Evolutionary conservation across 2,329 filamentous ascomycete species (phyloP).

Genomic region (Fonsecaea nubica): DNA sequence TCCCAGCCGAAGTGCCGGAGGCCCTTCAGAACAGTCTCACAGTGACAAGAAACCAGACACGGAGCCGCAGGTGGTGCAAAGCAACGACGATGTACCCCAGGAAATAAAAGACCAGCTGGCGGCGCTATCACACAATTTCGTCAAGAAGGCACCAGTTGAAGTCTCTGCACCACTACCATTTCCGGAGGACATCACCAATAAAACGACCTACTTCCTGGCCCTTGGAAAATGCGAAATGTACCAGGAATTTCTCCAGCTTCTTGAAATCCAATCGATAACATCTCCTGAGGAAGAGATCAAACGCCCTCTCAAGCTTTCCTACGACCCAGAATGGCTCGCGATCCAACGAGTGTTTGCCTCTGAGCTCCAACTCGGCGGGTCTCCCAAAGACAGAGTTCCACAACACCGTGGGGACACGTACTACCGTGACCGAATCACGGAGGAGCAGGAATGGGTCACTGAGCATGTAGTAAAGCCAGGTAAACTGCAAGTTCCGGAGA

Average conservation of each 20-base stretch:
- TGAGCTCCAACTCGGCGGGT: conserved; percentile 70
- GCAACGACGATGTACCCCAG: conserved; percentile 58
- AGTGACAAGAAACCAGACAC: neutral
- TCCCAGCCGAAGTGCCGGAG: neutral
- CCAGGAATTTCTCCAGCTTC: conserved; percentile 81
- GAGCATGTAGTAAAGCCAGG: conserved; percentile 70
- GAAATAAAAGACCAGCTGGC: conserved; percentile 76
- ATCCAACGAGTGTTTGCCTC: conserved; percentile 82
- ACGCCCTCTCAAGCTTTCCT: conserved; percentile 69
- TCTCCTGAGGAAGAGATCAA: conserved; percentile 40
- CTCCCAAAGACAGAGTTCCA: conserved; percentile 60
- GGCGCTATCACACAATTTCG: conserved; percentile 66
- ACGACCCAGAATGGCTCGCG: conserved; percentile 94
- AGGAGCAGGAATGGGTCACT: conserved; percentile 79
- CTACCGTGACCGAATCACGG: conserved; percentile 72
- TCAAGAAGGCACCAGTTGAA: conserved; percentile 48
- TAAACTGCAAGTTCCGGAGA: conserved; percentile 73
- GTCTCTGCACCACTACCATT: conserved; percentile 65
- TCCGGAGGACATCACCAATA: conserved; percentile 77
- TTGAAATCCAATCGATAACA: conserved; percentile 64
- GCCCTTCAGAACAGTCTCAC: neutral
- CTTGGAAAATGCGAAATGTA: conserved; percentile 88
- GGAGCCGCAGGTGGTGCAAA: conserved; percentile 21
- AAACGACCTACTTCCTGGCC: conserved; percentile 80
- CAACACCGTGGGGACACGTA: conserved; percentile 70